A percentile compares a stretch with the other conserved stretches of the same genome.
Conservation (phyloP, 2,329 filamentous ascomycete species). For the Seiridium unicorne region DNA sequence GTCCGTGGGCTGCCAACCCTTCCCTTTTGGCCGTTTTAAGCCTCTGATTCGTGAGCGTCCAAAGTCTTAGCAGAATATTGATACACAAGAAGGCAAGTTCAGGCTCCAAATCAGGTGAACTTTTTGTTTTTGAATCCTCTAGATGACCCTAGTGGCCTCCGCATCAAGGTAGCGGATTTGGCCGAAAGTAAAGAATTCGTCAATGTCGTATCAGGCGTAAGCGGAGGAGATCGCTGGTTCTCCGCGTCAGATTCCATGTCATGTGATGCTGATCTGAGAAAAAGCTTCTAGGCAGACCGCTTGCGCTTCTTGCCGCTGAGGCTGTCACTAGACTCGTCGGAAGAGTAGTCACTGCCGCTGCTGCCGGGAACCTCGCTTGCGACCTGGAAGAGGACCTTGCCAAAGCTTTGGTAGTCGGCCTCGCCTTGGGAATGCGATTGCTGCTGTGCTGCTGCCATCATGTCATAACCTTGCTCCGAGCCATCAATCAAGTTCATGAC, state of each 20-base stretch:
- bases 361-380: conserved; percentile 71
- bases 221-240: conserved; percentile 26
- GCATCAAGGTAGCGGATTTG: conserved; percentile 27
- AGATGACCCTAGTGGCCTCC: conserved; percentile 30
- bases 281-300: conserved; percentile 57
- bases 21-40: conserved; percentile 12
- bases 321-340: conserved; percentile 46
- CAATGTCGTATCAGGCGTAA: conserved; percentile 38
- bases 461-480: conserved; percentile 49
- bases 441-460: conserved; percentile 29
- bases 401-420: conserved; percentile 64
- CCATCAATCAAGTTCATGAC: conserved; percentile 86
- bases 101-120: conserved; percentile 34
- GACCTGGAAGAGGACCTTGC: conserved; percentile 79
- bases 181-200: conserved; percentile 34
- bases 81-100: conserved; percentile 42
- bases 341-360: conserved; percentile 58
- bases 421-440: conserved; percentile 25
- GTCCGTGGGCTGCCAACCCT: conserved; percentile 2
- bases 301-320: conserved; percentile 72
- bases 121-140: conserved; percentile 32
- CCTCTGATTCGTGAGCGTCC: conserved; percentile 31
- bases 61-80: conserved; percentile 35
- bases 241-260: conserved; percentile 23
- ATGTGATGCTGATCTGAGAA: conserved; percentile 6